Conservation (phyloP, 306 rosid species). For the Vigna trinervia region DNA sequence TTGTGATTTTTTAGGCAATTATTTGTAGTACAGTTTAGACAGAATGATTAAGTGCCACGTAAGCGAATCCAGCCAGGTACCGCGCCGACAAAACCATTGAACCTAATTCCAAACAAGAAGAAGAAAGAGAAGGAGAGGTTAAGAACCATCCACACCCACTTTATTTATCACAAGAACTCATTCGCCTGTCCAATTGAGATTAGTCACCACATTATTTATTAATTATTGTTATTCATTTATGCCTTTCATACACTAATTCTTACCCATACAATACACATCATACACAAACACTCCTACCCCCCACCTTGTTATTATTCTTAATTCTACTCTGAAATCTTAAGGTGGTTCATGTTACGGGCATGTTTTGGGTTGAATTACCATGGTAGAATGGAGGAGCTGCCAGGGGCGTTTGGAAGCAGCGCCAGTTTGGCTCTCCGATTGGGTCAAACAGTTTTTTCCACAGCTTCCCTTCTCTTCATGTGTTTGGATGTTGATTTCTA, state of each 20-base stretch:
- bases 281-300: not conserved
- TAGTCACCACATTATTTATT: not conserved
- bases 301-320: not conserved
- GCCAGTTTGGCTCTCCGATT: constrained; percentile 93
- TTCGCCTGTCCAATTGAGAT: not conserved
- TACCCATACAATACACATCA: not conserved
- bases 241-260: not conserved
- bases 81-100: constrained; percentile 35
- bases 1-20: not conserved
- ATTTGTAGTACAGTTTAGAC: not conserved
- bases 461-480: constrained; percentile 91
- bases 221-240: not conserved
- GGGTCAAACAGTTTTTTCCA: constrained; percentile 87
- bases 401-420: constrained; percentile 92
- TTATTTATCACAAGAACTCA: constrained; percentile 7
- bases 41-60: constrained; percentile 3
- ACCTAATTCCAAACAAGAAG: not conserved
- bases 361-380: constrained; percentile 44
- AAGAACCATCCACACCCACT: constrained; percentile 12
- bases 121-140: constrained; percentile 6
- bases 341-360: constrained; percentile 20
- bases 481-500: constrained; percentile 79
- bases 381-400: constrained; percentile 73
- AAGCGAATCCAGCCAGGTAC: constrained; percentile 5
- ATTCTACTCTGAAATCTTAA: not conserved